Evolutionary conservation across 805 yeast genomes (phyloP).

Genomic region (Monosporozyma siamensis): DNA sequence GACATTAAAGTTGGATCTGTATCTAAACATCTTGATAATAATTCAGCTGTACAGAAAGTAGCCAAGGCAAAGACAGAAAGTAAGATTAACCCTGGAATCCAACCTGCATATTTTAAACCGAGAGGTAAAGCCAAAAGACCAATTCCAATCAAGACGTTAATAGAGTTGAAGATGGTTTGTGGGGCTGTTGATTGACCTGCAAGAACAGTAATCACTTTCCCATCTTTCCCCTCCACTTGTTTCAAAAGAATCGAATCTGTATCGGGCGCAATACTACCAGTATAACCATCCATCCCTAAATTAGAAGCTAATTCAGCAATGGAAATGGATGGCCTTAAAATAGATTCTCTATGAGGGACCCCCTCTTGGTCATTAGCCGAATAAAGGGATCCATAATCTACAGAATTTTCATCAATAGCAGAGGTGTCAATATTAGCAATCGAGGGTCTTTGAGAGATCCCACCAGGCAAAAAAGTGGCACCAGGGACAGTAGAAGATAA

Average conservation of each 20-base stretch:
- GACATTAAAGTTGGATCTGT: constrained; percentile 75
- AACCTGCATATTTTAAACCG: constrained; percentile 60
- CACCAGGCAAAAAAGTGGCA: constrained; percentile 11
- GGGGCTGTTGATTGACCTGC: constrained; percentile 77
- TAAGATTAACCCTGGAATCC: constrained; percentile 56
- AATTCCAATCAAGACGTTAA: constrained; percentile 67
- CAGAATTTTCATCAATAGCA: constrained; percentile 16
- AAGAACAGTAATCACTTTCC: constrained; percentile 58
- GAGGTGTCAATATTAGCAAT: constrained; percentile 5
- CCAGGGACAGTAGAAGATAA: constrained; percentile 3
- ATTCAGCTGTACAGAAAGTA: constrained; percentile 69
- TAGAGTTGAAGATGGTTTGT: constrained; percentile 70
- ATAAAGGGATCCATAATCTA: constrained; percentile 35
- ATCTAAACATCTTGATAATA: constrained; percentile 67
- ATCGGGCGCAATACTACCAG: constrained; percentile 30
- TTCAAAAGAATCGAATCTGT: constrained; percentile 46
- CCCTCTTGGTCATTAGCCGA: constrained; percentile 1
- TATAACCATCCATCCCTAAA: constrained; percentile 30
- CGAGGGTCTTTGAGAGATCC: constrained; percentile 6
- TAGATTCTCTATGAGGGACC: constrained; percentile 8
- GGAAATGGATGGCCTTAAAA: constrained; percentile 33
- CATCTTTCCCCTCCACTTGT: constrained; percentile 61
- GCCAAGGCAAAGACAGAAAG: constrained; percentile 51
- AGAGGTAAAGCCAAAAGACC: constrained; percentile 67
- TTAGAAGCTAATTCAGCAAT: constrained; percentile 36